Base-by-base conservation (phyloP, 2,329 filamentous ascomycete genomes). In the Alternaria tenuissima region DNA sequence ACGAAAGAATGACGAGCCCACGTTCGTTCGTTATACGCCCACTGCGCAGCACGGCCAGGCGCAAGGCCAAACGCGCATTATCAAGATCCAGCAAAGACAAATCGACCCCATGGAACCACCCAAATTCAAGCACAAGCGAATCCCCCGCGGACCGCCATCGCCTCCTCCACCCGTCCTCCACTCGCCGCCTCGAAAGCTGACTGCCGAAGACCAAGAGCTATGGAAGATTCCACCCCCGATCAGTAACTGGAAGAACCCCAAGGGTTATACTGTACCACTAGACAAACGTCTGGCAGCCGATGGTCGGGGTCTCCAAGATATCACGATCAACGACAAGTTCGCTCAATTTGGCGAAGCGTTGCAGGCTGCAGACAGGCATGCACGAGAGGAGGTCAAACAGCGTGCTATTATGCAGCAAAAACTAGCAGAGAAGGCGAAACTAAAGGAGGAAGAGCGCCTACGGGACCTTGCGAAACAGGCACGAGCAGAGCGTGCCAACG, bases 101-200 rank as follows among this genome's bases (percentile, higher is more conserved):
- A 86, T 90, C 68, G 95, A 99, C 80, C 95, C 95, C 0, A 91
- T 97, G 90, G 94, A 97, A 75, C 95, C 95, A 1, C 94, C 95
- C 2, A 98, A 97, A 75, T 97, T 98, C 83, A 98, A 98, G 81
- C 93, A 97, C 82, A 98, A 98, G 85, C 97, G 97, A 82, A 96
- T 99, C 59, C 94, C 94, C 9, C 88, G 93, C 70, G 94, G 94
- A 36, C 94, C 95, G 9, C 94, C 94, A 0, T 95, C 91, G 52
- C 95, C 95, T 3, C 95, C 95, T 1, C 92, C 95, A 16, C 95
- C 95, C 2, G 88, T 99, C 49, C 92, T 99, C 88, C 94, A 96
- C 78, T 97, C 93, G 3, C 95, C 95, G 14, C 94, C 95, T 0
- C 86, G 95, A 63, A 99, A 98, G 76, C 85, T 99, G 63, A 99